Conservation (phyloP, 202 grass and related monocot genomes). For the Tripidium arundinaceum region DNA sequence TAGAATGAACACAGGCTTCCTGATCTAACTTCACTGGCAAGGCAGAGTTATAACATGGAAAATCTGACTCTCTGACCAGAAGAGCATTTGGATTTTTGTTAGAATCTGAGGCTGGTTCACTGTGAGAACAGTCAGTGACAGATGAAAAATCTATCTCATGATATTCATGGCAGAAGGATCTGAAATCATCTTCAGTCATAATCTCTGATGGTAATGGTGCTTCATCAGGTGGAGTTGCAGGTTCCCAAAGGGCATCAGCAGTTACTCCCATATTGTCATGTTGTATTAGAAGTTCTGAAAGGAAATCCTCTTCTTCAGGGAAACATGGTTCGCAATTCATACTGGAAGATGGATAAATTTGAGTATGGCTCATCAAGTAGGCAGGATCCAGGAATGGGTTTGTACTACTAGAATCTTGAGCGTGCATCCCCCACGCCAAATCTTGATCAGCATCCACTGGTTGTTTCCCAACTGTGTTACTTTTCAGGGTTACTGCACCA, state of each 20-base stretch:
- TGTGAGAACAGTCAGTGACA: constrained; percentile 15
- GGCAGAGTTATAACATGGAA: background rate
- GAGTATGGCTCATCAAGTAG: constrained; percentile 19
- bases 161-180: constrained; percentile 46
- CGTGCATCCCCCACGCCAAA: constrained; percentile 12
- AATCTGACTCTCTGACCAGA: constrained; percentile 41
- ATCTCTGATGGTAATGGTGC: constrained; percentile 43
- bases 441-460: constrained; percentile 27
- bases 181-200: constrained; percentile 47
- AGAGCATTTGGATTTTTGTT: constrained; percentile 5
- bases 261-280: constrained; percentile 28
- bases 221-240: constrained; percentile 59
- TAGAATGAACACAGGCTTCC: constrained; percentile 28
- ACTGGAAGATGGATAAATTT: constrained; percentile 26
- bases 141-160: constrained; percentile 46
- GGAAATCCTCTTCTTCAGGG: constrained; percentile 49
- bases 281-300: constrained; percentile 46
- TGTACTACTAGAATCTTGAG: constrained; percentile 49
- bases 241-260: constrained; percentile 62
- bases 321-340: constrained; percentile 21
- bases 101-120: constrained; percentile 38
- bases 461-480: constrained; percentile 24
- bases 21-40: constrained; percentile 20
- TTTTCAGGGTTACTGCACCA: constrained; percentile 22
- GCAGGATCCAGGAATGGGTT: constrained; percentile 46